Evolutionary conservation across 164 flowering plant species (phyloP).

Genomic region (Warburgia ugandensis): DNA sequence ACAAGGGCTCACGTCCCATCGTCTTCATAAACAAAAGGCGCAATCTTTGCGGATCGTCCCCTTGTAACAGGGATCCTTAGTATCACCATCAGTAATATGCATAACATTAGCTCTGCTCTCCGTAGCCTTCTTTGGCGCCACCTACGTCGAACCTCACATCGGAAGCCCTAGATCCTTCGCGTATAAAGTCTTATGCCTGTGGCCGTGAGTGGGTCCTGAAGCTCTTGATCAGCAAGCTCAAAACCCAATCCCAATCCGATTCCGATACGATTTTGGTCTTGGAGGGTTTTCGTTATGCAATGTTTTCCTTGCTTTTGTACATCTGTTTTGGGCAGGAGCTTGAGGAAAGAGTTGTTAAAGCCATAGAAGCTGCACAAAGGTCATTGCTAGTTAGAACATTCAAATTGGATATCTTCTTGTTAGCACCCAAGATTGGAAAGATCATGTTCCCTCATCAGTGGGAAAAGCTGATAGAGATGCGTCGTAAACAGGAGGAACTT

Average conservation of each 20-base stretch:
- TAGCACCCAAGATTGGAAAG: conserved; percentile 23
- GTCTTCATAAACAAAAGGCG: conserved; percentile 31
- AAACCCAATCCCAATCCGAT: conserved; percentile 1
- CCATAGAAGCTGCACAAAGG: conserved; percentile 15
- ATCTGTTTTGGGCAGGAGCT: conserved; percentile 40
- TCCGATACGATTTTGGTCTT: background rate
- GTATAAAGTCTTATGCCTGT: conserved; percentile 18
- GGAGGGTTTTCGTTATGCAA: conserved; percentile 2
- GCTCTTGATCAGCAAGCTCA: conserved; percentile 6
- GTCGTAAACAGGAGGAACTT: conserved; percentile 10
- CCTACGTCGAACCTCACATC: conserved; percentile 34
- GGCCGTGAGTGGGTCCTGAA: conserved; percentile 28
- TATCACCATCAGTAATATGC: conserved; percentile 16
- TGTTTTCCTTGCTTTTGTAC: conserved; percentile 23
- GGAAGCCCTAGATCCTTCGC: conserved; percentile 26
- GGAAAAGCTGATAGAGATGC: conserved; percentile 12
- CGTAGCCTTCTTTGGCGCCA: conserved; percentile 38
- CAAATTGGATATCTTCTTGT: conserved; percentile 13
- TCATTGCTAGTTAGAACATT: background rate
- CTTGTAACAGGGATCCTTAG: conserved; percentile 4
- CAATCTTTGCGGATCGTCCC: conserved; percentile 36
- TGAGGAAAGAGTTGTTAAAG: conserved; percentile 15
- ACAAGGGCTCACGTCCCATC: conserved; percentile 17
- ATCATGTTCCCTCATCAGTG: conserved; percentile 21
- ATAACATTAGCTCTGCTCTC: conserved; percentile 19